These are phyloP conservation scores for Malus hybrid DNA, from an alignment of 331 rosid genomes.

Conservation along the genomic window DNA sequence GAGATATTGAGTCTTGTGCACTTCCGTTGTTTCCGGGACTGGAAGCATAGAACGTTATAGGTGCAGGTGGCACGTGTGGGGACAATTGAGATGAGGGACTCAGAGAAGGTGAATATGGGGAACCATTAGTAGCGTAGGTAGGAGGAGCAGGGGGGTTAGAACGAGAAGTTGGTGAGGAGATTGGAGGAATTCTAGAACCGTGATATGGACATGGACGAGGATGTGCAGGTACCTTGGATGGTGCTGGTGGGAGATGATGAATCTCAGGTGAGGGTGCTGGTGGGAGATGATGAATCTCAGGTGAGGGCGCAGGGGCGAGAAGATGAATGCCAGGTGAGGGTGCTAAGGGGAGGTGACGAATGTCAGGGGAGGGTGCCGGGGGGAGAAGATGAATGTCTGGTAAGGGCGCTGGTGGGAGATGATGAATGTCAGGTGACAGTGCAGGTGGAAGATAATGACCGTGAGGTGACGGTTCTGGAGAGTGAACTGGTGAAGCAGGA, in stretches of 20 bases:
- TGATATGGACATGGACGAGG: conserved; percentile 47
- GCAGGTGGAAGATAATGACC: conserved; percentile 10
- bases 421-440: conserved; percentile 26
- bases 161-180: conserved; percentile 29
- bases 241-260: conserved; percentile 13
- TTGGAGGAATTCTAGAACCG: conserved; percentile 26
- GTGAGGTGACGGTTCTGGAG: background rate
- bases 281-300: too few species aligned
- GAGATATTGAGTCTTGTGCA: conserved; percentile 27
- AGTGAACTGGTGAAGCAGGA: conserved; percentile 20
- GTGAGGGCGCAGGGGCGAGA: too few species aligned
- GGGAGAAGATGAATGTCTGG: conserved; percentile 23
- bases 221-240: conserved; percentile 27
- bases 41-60: conserved; percentile 22
- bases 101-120: conserved; percentile 30
- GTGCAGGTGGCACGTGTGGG: conserved; percentile 37
- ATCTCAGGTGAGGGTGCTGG: too few species aligned
- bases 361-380: conserved; percentile 37
- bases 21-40: conserved; percentile 28
- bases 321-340: too few species aligned
- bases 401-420: conserved; percentile 27
- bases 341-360: too few species aligned
- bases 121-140: conserved; percentile 22
- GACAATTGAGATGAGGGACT: conserved; percentile 27
- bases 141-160: conserved; percentile 30